A percentile compares a stretch with the other conserved stretches of the same genome.
Conservation (phyloP, 2,329 filamentous ascomycete species). For the Xylariaceae sp. region DNA sequence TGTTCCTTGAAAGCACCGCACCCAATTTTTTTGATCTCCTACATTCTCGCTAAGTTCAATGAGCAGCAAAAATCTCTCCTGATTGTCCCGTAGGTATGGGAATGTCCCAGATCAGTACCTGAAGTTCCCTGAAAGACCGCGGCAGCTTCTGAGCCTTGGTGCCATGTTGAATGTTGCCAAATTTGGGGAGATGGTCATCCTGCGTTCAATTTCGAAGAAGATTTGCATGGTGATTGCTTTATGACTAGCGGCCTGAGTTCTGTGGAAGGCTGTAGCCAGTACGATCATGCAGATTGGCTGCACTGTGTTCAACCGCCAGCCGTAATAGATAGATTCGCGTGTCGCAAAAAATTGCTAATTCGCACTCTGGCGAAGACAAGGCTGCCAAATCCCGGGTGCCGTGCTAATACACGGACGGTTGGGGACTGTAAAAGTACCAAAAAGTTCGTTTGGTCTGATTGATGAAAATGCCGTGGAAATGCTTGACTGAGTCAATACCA, state of each 20-base stretch:
- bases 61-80: conserved; percentile 28
- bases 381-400: conserved; percentile 8
- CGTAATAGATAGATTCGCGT: conserved; percentile 7
- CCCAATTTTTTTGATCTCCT: conserved; percentile 24
- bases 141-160: conserved; percentile 9
- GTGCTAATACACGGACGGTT: too few species aligned
- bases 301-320: background rate
- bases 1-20: conserved; percentile 20
- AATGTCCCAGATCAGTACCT: conserved; percentile 5
- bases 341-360: conserved; percentile 14
- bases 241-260: background rate
- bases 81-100: conserved; percentile 2
- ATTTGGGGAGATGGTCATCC: conserved; percentile 8
- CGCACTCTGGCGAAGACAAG: background rate
- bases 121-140: conserved; percentile 19
- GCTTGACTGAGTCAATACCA: background rate
- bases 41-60: conserved; percentile 25
- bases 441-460: conserved; percentile 2
- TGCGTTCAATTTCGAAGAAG: conserved; percentile 2
- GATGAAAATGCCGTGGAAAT: background rate
- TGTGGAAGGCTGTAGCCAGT: background rate
- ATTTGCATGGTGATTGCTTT: background rate
- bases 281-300: background rate
- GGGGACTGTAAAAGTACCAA: conserved; percentile 18
- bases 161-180: conserved; percentile 13